These are phyloP conservation scores for Alternaria sp. DNA, from an alignment of 2,329 filamentous ascomycete genomes.

Conservation along the genomic window DNA sequence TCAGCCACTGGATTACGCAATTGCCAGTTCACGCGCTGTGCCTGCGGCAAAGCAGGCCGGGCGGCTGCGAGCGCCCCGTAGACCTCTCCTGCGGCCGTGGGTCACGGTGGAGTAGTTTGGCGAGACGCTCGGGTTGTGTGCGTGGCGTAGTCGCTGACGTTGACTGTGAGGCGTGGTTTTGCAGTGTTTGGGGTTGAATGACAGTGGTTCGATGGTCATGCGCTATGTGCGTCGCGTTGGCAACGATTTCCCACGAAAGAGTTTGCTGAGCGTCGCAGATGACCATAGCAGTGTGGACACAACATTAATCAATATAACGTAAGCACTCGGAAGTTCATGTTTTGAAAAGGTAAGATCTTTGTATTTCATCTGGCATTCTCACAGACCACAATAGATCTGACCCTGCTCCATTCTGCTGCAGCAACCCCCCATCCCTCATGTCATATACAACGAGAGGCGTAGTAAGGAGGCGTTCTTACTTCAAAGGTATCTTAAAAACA, in stretches of 20 bases:
- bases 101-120: not conserved
- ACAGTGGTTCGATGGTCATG: not conserved
- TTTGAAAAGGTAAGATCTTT: not conserved
- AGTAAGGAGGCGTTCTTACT: not conserved
- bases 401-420: not conserved
- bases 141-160: not conserved
- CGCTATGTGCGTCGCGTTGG: not conserved
- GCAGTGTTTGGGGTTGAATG: not conserved
- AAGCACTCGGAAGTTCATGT: not conserved
- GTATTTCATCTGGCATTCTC: constrained; percentile 1
- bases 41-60: not conserved
- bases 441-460: not conserved
- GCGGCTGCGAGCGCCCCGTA: not conserved
- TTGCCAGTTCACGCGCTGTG: not conserved
- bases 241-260: not conserved
- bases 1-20: not conserved
- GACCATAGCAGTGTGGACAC: not conserved
- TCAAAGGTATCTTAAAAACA: constrained; percentile 2
- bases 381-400: not conserved
- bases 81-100: not conserved
- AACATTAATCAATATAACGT: not conserved
- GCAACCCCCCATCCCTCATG: not conserved
- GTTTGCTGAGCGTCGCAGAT: not conserved
- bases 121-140: not conserved
- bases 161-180: not conserved